Conservation (phyloP, 345 rosid genomes). For the Hirschfeldia incana region DNA sequence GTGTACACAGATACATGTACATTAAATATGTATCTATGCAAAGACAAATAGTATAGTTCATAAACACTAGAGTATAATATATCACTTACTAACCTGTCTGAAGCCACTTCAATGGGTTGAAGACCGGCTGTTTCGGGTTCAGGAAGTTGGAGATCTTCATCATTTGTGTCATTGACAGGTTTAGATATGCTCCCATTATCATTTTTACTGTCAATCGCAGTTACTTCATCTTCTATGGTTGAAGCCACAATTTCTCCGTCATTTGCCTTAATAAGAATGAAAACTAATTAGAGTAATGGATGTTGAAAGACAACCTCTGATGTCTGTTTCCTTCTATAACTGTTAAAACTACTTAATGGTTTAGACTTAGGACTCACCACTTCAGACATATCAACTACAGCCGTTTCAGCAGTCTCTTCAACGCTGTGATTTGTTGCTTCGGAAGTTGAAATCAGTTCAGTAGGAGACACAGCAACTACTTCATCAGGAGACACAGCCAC, state of each 20-base stretch:
- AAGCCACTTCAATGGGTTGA: constrained; percentile 16
- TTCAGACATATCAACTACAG: constrained; percentile 24
- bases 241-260: constrained; percentile 22
- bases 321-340: constrained; percentile 11
- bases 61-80: background rate
- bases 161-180: constrained; percentile 4
- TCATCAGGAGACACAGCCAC: background rate
- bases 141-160: constrained; percentile 14
- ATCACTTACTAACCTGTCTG: constrained; percentile 27
- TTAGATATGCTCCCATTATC: constrained; percentile 26
- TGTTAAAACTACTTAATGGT: constrained; percentile 1
- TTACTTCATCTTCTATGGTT: constrained; percentile 28
- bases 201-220: constrained; percentile 3
- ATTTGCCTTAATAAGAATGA: constrained; percentile 26
- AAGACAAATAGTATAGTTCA: background rate
- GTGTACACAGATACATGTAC: background rate
- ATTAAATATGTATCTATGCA: background rate
- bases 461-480: constrained; percentile 15
- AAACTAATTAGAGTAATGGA: constrained; percentile 17
- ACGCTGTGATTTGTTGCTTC: constrained; percentile 25
- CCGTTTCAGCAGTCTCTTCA: constrained; percentile 22
- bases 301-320: constrained; percentile 11
- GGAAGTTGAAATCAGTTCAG: constrained; percentile 28
- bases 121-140: constrained; percentile 1
- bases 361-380: constrained; percentile 37